Evolutionary conservation across 2,329 filamentous ascomycete genomes (phyloP).

Genomic region (Paecilomyces sp.): DNA sequence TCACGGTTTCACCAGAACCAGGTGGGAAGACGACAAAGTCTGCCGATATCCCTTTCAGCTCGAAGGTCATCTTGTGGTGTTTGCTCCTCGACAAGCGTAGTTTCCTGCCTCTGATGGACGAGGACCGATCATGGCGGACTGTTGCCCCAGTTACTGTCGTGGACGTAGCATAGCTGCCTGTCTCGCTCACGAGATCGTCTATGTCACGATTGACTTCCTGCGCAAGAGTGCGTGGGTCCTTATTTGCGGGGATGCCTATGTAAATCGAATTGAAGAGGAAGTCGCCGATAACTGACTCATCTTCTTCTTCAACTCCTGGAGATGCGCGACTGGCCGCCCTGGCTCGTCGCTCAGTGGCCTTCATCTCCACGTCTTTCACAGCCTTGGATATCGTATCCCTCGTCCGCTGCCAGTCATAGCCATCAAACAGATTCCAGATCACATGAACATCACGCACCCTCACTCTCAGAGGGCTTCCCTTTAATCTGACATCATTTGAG

Average conservation of each 20-base stretch:
- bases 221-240: constrained; percentile 74
- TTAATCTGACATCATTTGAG: constrained; percentile 54
- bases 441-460: constrained; percentile 80
- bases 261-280: constrained; percentile 99
- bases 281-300: constrained; percentile 83
- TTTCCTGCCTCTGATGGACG: constrained; percentile 43
- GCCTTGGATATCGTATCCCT: constrained; percentile 79
- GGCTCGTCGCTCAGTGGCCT: constrained; percentile 67
- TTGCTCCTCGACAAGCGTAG: constrained; percentile 77
- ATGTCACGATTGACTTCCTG: constrained; percentile 81
- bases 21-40: constrained; percentile 78
- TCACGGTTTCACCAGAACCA: constrained; percentile 71
- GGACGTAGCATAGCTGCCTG: constrained; percentile 77
- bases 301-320: constrained; percentile 54
- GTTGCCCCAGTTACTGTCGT: constrained; percentile 44
- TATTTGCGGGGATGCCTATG: constrained; percentile 81
- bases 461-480: constrained; percentile 65
- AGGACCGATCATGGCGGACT: constrained; percentile 25
- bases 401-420: constrained; percentile 91
- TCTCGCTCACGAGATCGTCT: constrained; percentile 80
- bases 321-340: constrained; percentile 51
- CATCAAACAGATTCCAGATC: constrained; percentile 97
- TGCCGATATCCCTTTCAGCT: constrained; percentile 74
- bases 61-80: constrained; percentile 91
- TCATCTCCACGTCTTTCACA: constrained; percentile 78